Evolutionary conservation across 352 stramenopile genomes (phyloP).

Genomic region (Thraustotheca clavata): DNA sequence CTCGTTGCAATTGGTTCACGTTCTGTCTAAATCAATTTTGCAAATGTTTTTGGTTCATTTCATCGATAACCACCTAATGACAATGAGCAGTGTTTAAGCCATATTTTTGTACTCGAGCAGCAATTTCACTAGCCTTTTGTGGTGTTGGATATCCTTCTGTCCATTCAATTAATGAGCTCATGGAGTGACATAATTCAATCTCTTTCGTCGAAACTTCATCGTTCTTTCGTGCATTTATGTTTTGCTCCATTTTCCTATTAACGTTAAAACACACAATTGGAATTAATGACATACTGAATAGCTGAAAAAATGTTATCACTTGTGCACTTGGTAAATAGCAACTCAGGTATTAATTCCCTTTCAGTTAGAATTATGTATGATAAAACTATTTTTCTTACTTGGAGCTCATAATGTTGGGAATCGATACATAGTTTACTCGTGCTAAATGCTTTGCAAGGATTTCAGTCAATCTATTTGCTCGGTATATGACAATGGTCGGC

Average conservation of each 20-base stretch:
- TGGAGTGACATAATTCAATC: no score
- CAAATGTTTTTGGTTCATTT: background rate
- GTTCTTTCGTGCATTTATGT: no score
- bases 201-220: no score
- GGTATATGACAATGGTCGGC: slow-evolving; percentile 63
- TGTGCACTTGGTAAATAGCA: slow-evolving; percentile 56
- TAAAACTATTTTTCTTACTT: slow-evolving; percentile 24
- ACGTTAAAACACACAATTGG: no score
- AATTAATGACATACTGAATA: slow-evolving; percentile 13
- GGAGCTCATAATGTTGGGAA: slow-evolving; percentile 60
- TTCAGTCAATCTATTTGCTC: slow-evolving; percentile 53
- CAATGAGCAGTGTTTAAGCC: background rate
- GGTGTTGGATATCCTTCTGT: no score
- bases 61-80: background rate
- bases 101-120: background rate
- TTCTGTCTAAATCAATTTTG: background rate
- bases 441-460: slow-evolving; percentile 39
- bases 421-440: slow-evolving; percentile 60
- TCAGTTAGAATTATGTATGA: background rate
- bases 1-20: slow-evolving; percentile 2
- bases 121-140: background rate
- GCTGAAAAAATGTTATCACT: slow-evolving; percentile 30
- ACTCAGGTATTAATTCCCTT: slow-evolving; percentile 44
- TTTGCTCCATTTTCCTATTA: no score
- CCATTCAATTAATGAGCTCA: no score